Percentiles rank a stretch among this genome's conserved stretches.
Evolutionary conservation across 208 protist genomes (phyloP).

Genomic region (Naegleria lovaniensis): DNA sequence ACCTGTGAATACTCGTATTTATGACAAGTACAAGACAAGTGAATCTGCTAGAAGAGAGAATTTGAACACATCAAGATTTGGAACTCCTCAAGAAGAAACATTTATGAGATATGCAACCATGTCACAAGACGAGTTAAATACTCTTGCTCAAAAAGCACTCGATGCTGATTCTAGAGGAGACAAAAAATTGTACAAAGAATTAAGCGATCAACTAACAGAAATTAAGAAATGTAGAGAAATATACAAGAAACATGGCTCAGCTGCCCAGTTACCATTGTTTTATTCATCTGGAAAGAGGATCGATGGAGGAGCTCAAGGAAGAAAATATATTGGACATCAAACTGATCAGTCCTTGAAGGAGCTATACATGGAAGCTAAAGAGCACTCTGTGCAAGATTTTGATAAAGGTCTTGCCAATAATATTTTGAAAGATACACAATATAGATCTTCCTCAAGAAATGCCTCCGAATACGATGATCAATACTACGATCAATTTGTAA

Average conservation of each 20-base stretch:
- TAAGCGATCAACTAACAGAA: neutral
- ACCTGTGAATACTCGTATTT: neutral
- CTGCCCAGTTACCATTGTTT: neutral
- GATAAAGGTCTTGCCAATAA: neutral
- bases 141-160: neutral
- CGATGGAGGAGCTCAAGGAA: neutral
- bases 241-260: neutral
- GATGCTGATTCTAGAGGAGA: neutral
- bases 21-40: neutral
- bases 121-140: conserved; percentile 16
- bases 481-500: neutral
- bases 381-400: conserved; percentile 15
- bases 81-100: neutral
- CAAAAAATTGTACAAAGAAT: neutral
- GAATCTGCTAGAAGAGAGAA: neutral
- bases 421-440: neutral
- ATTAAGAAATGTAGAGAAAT: neutral
- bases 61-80: neutral
- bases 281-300: neutral
- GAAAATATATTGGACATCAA: neutral
- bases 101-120: neutral
- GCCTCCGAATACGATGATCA: neutral
- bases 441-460: neutral
- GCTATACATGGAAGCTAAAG: conserved; percentile 1
- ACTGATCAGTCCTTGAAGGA: neutral